Percentiles rank a stretch among this genome's conserved stretches.
Conservation (phyloP, 1,139 yeast genomes). For the Kodamaea sp. region DNA sequence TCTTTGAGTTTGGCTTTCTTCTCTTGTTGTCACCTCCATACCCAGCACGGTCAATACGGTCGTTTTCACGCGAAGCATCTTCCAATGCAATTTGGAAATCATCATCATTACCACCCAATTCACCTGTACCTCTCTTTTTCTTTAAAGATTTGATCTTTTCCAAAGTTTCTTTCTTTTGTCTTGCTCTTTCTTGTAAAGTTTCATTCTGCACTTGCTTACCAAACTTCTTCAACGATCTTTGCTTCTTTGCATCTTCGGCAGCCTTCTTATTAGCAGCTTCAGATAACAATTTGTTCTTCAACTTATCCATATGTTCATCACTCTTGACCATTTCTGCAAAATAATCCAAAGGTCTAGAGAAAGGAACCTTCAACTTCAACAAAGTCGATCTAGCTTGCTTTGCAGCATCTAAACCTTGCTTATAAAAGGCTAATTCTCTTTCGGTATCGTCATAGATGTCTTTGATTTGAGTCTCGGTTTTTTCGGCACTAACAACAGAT, state of each 20-base stretch:
- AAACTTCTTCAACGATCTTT: constrained; percentile 91
- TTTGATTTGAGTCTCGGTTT: constrained; percentile 63
- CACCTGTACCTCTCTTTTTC: constrained; percentile 79
- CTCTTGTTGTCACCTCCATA: constrained; percentile 37
- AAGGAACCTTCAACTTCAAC: constrained; percentile 69
- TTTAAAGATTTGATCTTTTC: constrained; percentile 87
- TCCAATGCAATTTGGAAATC: constrained; percentile 77
- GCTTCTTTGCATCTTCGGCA: constrained; percentile 88
- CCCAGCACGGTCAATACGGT: constrained; percentile 21
- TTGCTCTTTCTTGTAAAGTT: constrained; percentile 89
- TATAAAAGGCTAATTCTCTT: constrained; percentile 59
- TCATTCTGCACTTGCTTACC: constrained; percentile 97
- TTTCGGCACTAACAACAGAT: constrained; percentile 57
- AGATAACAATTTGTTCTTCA: constrained; percentile 73
- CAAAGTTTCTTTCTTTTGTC: constrained; percentile 86
- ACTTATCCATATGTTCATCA: constrained; percentile 96
- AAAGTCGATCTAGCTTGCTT: constrained; percentile 66
- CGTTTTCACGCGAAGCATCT: constrained; percentile 64
- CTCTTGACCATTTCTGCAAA: constrained; percentile 98
- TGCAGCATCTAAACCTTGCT: constrained; percentile 88
- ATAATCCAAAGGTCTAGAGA: constrained; percentile 89
- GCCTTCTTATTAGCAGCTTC: constrained; percentile 93
- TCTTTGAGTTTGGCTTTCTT: constrained; percentile 58
- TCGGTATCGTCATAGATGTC: constrained; percentile 95
- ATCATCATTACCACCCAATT: constrained; percentile 56